A percentile compares a stretch with the other conserved stretches of the same genome.
phyloP scores from a whole-genome alignment of 495 filamentous ascomycete genomes.

The Penicillium ochrochloron region DNA sequence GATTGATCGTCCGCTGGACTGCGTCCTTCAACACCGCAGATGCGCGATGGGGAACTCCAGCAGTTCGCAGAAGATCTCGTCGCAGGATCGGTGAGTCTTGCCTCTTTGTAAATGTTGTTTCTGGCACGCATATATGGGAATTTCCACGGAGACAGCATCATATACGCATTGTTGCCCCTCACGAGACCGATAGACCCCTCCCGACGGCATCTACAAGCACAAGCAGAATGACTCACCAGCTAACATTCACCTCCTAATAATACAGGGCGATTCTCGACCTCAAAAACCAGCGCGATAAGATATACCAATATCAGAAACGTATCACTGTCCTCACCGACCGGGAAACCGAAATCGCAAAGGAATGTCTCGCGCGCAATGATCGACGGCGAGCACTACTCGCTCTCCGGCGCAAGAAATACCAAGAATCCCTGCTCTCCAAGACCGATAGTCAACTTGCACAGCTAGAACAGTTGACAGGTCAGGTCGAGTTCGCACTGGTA shows the following conservation, averaged over 20 bases:
- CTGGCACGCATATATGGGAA: neutral
- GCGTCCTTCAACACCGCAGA: slow-evolving; percentile 32
- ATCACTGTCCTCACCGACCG: slow-evolving; percentile 81
- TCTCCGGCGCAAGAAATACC: slow-evolving; percentile 94
- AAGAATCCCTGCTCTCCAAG: slow-evolving; percentile 85
- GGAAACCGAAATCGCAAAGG: slow-evolving; percentile 81
- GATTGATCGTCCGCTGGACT: neutral
- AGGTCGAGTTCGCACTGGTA: slow-evolving; percentile 91
- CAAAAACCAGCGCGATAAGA: slow-evolving; percentile 95
- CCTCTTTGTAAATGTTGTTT: neutral
- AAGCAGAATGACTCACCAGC: neutral
- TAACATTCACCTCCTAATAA: slow-evolving; percentile 10
- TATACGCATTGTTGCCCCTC: slow-evolving; percentile 20
- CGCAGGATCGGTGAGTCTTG: slow-evolving; percentile 66
- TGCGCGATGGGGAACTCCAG: slow-evolving; percentile 67
- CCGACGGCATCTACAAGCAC: slow-evolving; percentile 8
- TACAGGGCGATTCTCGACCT: slow-evolving; percentile 90
- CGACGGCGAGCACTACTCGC: slow-evolving; percentile 83
- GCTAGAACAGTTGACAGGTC: slow-evolving; percentile 79
- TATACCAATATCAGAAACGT: slow-evolving; percentile 90
- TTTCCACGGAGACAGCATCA: neutral
- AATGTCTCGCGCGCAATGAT: slow-evolving; percentile 76
- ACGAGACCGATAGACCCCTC: slow-evolving; percentile 34
- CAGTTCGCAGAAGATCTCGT: slow-evolving; percentile 71
- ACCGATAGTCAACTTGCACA: slow-evolving; percentile 90